Conservation (phyloP, 2,329 filamentous ascomycete species). For the Xylaria sp. region DNA sequence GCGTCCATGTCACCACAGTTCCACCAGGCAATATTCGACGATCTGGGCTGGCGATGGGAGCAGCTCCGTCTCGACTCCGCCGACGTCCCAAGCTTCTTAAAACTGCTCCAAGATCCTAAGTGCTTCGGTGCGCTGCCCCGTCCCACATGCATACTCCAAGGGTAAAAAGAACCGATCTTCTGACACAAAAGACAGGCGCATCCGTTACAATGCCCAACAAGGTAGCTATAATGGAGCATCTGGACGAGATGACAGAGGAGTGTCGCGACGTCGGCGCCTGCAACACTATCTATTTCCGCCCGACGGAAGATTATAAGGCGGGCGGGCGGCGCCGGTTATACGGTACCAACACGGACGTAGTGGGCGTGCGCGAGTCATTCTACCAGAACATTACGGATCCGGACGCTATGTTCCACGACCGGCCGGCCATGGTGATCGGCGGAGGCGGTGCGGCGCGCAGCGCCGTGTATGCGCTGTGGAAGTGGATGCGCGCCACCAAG, state of each 20-base stretch:
- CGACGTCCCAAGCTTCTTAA: slow-evolving; percentile 59
- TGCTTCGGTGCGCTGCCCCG: slow-evolving; percentile 65
- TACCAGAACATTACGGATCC: slow-evolving; percentile 62
- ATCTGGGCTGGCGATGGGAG: slow-evolving; percentile 61
- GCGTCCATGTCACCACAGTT: slow-evolving; percentile 66
- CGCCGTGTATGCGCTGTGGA: slow-evolving; percentile 78
- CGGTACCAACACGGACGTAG: slow-evolving; percentile 84
- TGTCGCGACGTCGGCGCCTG: slow-evolving; percentile 78
- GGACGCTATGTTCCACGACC: slow-evolving; percentile 61
- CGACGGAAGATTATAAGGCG: background rate
- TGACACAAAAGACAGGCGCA: slow-evolving; percentile 44
- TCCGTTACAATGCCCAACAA: slow-evolving; percentile 89
- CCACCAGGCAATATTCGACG: slow-evolving; percentile 63
- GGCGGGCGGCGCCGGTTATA: slow-evolving; percentile 64
- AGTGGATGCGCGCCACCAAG: slow-evolving; percentile 72
- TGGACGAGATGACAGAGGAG: slow-evolving; percentile 79
- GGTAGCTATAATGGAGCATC: slow-evolving; percentile 75
- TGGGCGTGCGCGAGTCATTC: slow-evolving; percentile 80
- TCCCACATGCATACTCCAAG: background rate
- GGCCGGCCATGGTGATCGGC: slow-evolving; percentile 77
- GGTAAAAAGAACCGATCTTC: background rate
- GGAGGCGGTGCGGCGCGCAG: slow-evolving; percentile 82
- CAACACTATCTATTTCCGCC: slow-evolving; percentile 79
- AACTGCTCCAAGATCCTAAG: slow-evolving; percentile 63
- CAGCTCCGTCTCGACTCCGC: slow-evolving; percentile 64